Base-by-base conservation (phyloP, 1,284 basidiomycete genomes). In the Moesziomyces sp. region DNA sequence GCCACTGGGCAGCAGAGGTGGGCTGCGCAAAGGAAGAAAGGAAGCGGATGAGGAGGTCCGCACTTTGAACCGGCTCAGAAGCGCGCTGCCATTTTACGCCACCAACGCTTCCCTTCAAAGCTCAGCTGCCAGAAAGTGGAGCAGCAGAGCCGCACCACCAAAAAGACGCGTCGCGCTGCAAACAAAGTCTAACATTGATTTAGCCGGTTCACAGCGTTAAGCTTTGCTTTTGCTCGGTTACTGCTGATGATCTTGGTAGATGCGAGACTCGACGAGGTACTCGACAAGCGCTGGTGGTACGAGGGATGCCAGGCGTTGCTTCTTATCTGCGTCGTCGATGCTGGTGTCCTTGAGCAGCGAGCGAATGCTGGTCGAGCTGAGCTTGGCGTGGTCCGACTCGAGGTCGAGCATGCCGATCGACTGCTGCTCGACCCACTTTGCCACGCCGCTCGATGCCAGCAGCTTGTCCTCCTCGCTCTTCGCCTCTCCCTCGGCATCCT, bases 301-400 rank as follows among this genome's bases (percentile, higher is more conserved):
- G 53, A 78, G 48, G 5, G 9, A 8, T 10, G 30, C 18, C 26
- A 74, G 55, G 38, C 28, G n/a, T 8, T 38, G 3, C 40, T 44
- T 58, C 58, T 58, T 66, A 24, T 53, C 57, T 16, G 40, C 50
- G 3, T 14, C 18, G 9, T 23, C 42, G n/a, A 56, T 24, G 5
- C 50, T 46, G 1, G 19, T 1, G 23, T 63, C 60, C 47, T 65
- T 57, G 23, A 76, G 59, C 10, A 66, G 34, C 2, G 45, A 19
- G 16, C 74, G 48, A 10, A 78, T 76, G 44, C 51, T 61, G 13
- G 78, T 80, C 24, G 78, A 80, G 49, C 76, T 78, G 43, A 73
- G 66, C 49, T 52, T 58, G 3, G 60, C 65, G 9, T 67, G 59
- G 1, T 62, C 56, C 10, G 65, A 24, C 44, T 68, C 65, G 23